Conservation (phyloP, 495 filamentous ascomycete species). For the Daldinia decipiens region DNA sequence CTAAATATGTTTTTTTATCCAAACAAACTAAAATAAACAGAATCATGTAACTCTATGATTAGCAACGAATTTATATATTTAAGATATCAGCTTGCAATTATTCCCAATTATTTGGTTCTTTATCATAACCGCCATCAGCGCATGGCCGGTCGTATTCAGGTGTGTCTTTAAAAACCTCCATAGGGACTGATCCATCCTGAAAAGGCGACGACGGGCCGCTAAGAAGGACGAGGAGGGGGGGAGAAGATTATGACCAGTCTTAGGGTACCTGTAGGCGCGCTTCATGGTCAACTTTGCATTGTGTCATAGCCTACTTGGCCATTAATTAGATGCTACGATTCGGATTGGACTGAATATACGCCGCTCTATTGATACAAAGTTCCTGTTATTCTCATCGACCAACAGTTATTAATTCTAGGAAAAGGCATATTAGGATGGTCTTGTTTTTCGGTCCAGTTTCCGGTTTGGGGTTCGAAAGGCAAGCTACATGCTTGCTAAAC, state of each 20-base stretch:
- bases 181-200: conserved; percentile 1
- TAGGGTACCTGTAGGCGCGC: conserved; percentile 22
- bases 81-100: background rate
- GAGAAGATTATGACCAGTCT: conserved; percentile 20
- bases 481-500: conserved; percentile 2
- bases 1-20: background rate
- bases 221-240: conserved; percentile 1
- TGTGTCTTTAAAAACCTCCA: background rate
- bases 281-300: conserved; percentile 33
- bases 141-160: background rate
- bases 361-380: conserved; percentile 4
- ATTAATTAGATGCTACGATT: conserved; percentile 4
- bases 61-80: background rate
- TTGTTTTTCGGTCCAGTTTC: conserved; percentile 15
- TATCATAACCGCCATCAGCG: background rate
- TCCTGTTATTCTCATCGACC: conserved; percentile 20
- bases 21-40: background rate
- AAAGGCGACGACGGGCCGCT: conserved; percentile 3
- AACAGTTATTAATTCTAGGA: conserved; percentile 3
- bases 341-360: conserved; percentile 28
- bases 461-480: conserved; percentile 4
- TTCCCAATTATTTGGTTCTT: background rate
- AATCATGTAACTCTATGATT: background rate
- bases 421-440: background rate
- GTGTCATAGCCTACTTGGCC: conserved; percentile 20